These are phyloP conservation scores for Hortiboletus flavorubellus DNA, from an alignment of 768 basidiomycete genomes.

Conservation along the genomic window DNA sequence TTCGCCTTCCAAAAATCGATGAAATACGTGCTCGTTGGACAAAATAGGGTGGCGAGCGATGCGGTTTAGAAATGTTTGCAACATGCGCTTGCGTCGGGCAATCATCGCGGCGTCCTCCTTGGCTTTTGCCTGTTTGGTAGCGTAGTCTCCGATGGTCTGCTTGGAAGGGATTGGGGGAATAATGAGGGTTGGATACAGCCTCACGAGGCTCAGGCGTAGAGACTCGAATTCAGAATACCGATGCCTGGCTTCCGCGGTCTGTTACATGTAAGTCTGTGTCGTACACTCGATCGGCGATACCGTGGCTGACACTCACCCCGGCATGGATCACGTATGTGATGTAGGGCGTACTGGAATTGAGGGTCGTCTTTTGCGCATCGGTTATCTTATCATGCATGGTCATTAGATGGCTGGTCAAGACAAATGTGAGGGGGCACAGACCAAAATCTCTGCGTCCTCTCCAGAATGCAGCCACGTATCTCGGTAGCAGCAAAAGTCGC, in stretches of 20 bases:
- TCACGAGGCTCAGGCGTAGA: conserved; percentile 74
- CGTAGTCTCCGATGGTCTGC: conserved; percentile 94
- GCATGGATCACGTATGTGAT: conserved; percentile 92
- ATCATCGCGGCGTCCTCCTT: conserved; percentile 95
- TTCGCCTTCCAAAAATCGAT: conserved; percentile 92
- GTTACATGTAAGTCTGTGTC: conserved; percentile 13
- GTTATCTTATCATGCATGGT: conserved; percentile 59
- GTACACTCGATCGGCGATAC: neutral
- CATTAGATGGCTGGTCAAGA: conserved; percentile 4
- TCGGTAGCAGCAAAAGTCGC: conserved; percentile 72
- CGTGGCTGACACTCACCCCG: conserved; percentile 54
- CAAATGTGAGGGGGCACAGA: conserved; percentile 34
- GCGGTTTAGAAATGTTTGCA: conserved; percentile 93
- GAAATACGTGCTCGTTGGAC: conserved; percentile 94
- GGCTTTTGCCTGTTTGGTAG: conserved; percentile 93
- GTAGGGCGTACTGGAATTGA: conserved; percentile 85
- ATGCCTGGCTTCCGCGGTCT: conserved; percentile 82
- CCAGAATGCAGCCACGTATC: conserved; percentile 79
- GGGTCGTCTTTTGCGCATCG: conserved; percentile 92
- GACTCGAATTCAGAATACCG: conserved; percentile 99
- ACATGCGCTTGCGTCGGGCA: conserved; percentile 86
- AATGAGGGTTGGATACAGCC: conserved; percentile 92
- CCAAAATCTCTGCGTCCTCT: conserved; percentile 78
- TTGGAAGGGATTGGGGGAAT: conserved; percentile 98
- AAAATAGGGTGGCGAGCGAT: conserved; percentile 89